Evolutionary conservation across 1,139 yeast genomes (phyloP).

Genomic region (Geotrichum aggregatum): DNA sequence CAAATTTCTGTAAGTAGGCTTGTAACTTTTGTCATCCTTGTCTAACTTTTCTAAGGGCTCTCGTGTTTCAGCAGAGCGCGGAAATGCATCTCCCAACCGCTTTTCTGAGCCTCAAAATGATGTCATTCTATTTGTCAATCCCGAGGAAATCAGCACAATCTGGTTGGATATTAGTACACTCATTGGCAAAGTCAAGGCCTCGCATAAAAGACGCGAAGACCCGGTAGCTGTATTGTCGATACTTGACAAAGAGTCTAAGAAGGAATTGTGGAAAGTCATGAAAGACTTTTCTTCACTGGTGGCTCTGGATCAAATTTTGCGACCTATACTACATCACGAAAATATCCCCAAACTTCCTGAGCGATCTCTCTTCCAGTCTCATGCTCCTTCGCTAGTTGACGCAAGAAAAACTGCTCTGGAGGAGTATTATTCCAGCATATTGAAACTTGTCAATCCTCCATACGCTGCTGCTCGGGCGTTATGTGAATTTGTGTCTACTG

Average conservation of each 20-base stretch:
- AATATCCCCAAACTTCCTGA: conserved; percentile 60
- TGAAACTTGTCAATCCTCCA: conserved; percentile 50
- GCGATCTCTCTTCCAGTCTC: conserved; percentile 50
- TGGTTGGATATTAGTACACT: conserved; percentile 56
- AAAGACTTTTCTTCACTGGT: conserved; percentile 56
- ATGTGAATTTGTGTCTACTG: conserved; percentile 65
- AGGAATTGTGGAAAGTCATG: conserved; percentile 68
- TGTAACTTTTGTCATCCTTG: background rate
- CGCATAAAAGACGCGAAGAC: conserved; percentile 45
- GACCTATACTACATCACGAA: conserved; percentile 48
- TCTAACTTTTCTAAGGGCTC: background rate
- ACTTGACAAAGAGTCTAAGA: conserved; percentile 53
- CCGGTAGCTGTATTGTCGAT: conserved; percentile 59
- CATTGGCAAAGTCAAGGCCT: conserved; percentile 38
- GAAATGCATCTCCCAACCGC: background rate
- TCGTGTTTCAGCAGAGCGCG: background rate
- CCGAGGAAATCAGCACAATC: conserved; percentile 62
- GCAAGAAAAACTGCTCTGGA: conserved; percentile 53
- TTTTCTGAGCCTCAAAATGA: conserved; percentile 3
- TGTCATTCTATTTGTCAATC: conserved; percentile 51
- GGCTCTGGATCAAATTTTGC: conserved; percentile 55
- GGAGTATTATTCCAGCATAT: conserved; percentile 49
- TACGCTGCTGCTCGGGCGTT: conserved; percentile 50
- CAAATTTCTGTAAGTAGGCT: conserved; percentile 8
- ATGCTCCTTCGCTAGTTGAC: conserved; percentile 65